Evolutionary conservation across 371 early-diverging fungal genomes (phyloP), one percentile per base, ranked within the genome.

Genomic region (Zychaea mexicana): DNA sequence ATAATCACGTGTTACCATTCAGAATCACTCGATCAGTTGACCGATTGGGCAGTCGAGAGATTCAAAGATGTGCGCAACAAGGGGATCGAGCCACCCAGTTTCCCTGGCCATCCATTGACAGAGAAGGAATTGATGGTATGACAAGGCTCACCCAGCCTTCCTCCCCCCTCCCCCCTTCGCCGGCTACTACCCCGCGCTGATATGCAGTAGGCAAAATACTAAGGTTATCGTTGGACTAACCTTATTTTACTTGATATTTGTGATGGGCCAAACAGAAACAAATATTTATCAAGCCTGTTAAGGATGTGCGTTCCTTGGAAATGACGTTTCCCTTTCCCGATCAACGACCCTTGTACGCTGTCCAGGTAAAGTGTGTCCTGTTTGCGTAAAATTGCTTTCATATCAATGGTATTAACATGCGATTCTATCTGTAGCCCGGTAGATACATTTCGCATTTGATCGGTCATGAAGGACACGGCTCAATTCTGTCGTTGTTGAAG

Each of bases 311-410:
- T 19, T 72, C 81, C 5, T 72, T 98, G 52, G 88, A 90, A 57
- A 69, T 98, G 69, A 85, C 85, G 15, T 98, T 95, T 65, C 92
- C 95, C n/a, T 89, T 94, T 67, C 94, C 95, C 0, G 94, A 94
- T 69, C 85, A 87, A 69, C 70, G 78, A 33, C 78, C 78, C 0
- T 60, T 82, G 53, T 92, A 85, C 69, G 71, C 68, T 19, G 77
- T 74, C 27, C 82, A 85, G 71, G 87, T 86, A 83, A 54, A 17
- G 55, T 62, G n/a, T 12, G 10, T 33, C 3, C 8, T 32, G 53
- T 13, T 28, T 19, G 2, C 36, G 22, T 56, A 21, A 46, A 6
- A 12, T 52, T 27, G 10, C 27, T 42, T 69, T 71, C 66, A 59
- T 62, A 28, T 28, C 13, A 24, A 15, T 36, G 38, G 9, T 36